phyloP scores from a whole-genome alignment of 1,139 yeast genomes.

The Hemisphaericaspora xylanilytica region DNA sequence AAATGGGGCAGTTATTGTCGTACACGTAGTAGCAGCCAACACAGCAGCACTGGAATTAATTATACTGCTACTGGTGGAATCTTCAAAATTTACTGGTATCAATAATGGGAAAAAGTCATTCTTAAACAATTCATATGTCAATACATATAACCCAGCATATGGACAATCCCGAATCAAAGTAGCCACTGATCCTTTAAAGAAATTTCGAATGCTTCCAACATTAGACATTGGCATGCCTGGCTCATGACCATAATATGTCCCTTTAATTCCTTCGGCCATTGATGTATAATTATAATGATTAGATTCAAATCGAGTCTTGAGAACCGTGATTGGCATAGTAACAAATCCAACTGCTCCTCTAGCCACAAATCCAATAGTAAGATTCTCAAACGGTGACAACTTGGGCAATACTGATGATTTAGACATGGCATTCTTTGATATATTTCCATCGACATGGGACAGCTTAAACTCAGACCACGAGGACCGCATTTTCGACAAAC shows the following conservation, averaged over 20 bases:
- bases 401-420: slow-evolving; percentile 56
- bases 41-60: slow-evolving; percentile 73
- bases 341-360: slow-evolving; percentile 80
- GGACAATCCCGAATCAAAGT: slow-evolving; percentile 93
- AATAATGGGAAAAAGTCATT: slow-evolving; percentile 27
- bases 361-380: slow-evolving; percentile 73
- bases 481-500: slow-evolving; percentile 61
- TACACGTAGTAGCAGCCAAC: slow-evolving; percentile 73
- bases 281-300: slow-evolving; percentile 70
- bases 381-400: slow-evolving; percentile 66
- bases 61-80: slow-evolving; percentile 40
- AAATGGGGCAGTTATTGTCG: slow-evolving; percentile 89
- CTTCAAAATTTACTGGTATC: slow-evolving; percentile 8
- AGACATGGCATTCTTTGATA: slow-evolving; percentile 7
- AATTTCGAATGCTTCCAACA: slow-evolving; percentile 51
- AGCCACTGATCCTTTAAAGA: slow-evolving; percentile 83
- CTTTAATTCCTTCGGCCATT: slow-evolving; percentile 56
- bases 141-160: slow-evolving; percentile 88
- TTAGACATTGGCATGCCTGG: slow-evolving; percentile 1
- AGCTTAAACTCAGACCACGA: slow-evolving; percentile 40
- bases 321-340: slow-evolving; percentile 98
- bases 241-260: slow-evolving; percentile 46
- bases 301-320: slow-evolving; percentile 86
- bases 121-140: slow-evolving; percentile 78
- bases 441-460: slow-evolving; percentile 10